Evolutionary conservation across 2,329 filamentous ascomycete genomes (phyloP).

Genomic region (Tolypocladium cylindrosporum): DNA sequence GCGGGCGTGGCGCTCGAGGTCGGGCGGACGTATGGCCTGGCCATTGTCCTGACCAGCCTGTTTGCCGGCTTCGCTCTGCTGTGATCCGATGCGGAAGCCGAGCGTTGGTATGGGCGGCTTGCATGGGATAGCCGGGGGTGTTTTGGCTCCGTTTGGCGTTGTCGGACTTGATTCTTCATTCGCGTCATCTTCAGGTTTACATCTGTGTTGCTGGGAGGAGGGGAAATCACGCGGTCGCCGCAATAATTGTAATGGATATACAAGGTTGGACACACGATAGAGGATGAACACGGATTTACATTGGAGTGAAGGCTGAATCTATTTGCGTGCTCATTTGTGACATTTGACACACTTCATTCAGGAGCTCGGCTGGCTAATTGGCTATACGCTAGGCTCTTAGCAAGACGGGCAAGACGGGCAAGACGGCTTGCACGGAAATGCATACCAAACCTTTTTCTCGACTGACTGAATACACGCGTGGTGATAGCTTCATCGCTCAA

Average conservation of each 20-base stretch:
- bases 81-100: conserved; percentile 8
- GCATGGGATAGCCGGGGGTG: background rate
- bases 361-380: background rate
- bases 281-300: background rate
- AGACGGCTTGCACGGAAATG: no score
- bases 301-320: background rate
- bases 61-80: conserved; percentile 31
- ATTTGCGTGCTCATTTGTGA: background rate
- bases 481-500: no score
- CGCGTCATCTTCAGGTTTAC: background rate
- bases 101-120: background rate
- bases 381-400: background rate
- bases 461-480: no score
- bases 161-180: background rate
- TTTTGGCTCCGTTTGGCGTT: background rate
- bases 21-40: conserved; percentile 26
- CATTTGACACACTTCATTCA: no score
- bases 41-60: conserved; percentile 25
- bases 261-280: background rate
- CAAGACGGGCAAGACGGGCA: no score
- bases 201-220: background rate
- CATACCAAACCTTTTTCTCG: no score
- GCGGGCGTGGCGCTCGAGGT: conserved; percentile 21
- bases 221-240: background rate
- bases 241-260: background rate